Evolutionary conservation across 306 rosid species (phyloP).

Genomic region (Cucumis hystrix): DNA sequence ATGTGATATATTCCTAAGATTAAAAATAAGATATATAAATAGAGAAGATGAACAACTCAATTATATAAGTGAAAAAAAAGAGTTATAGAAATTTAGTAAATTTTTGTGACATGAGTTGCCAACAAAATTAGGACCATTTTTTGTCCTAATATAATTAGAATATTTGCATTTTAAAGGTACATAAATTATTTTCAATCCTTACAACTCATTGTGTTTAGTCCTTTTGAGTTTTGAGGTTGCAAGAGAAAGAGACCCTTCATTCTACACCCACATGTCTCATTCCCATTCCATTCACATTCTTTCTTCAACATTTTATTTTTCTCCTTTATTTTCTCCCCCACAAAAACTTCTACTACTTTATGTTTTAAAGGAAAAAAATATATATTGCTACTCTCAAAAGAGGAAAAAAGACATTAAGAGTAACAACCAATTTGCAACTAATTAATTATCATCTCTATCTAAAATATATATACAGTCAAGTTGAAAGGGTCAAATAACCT

Average conservation of each 20-base stretch:
- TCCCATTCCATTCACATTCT: not conserved
- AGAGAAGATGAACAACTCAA: no score
- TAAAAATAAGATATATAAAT: no score
- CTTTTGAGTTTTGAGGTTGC: not conserved
- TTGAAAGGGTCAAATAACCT: not conserved
- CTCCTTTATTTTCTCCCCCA: not conserved
- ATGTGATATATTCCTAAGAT: no score
- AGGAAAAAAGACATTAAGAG: not conserved
- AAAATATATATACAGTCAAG: not conserved
- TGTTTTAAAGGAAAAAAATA: not conserved
- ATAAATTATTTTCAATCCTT: not conserved
- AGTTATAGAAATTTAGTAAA: not conserved
- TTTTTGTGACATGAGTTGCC: not conserved
- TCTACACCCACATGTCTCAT: not conserved
- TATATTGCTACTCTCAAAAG: not conserved
- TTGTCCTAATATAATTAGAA: not conserved
- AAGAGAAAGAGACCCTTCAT: not conserved
- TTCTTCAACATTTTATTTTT: not conserved
- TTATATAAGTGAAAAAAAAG: not conserved
- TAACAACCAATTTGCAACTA: not conserved
- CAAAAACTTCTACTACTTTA: not conserved
- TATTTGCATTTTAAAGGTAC: not conserved
- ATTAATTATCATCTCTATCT: not conserved
- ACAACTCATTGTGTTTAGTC: not conserved
- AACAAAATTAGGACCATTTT: not conserved